Evolutionary conservation across 257 asterid genomes (phyloP).

Genomic region (Solanum chilense): DNA sequence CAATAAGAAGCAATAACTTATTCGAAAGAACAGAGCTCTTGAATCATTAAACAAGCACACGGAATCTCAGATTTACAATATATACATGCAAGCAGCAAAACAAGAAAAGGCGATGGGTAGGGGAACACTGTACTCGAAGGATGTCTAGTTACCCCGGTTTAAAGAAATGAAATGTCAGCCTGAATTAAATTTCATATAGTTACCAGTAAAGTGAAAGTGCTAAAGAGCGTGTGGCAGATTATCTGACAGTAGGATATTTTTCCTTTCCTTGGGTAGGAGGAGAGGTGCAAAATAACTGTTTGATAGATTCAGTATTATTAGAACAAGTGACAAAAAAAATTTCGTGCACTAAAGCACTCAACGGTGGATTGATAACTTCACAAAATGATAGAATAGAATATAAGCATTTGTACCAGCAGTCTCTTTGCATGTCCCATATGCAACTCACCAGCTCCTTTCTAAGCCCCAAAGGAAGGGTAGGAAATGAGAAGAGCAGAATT

Average conservation of each 20-base stretch:
- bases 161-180: not conserved
- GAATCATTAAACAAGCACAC: not conserved
- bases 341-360: not conserved
- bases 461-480: not conserved
- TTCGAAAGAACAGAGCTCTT: not conserved
- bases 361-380: not conserved
- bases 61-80: not conserved
- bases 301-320: not conserved
- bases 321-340: not conserved
- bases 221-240: not conserved
- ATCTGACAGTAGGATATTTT: not conserved
- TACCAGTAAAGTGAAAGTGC: not conserved
- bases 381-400: not conserved
- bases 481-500: not conserved
- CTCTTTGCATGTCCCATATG: not conserved
- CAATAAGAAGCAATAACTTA: not conserved
- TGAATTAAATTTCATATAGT: not conserved
- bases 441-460: not conserved
- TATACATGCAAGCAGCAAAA: not conserved
- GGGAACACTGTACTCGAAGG: not conserved
- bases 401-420: not conserved
- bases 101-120: not conserved
- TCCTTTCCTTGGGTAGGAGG: not conserved
- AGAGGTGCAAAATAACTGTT: not conserved
- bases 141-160: not conserved